A percentile compares a stretch with the other conserved stretches of the same genome.
Evolutionary conservation across 768 basidiomycete genomes (phyloP).

Genomic region (Tubosaeta sp.): DNA sequence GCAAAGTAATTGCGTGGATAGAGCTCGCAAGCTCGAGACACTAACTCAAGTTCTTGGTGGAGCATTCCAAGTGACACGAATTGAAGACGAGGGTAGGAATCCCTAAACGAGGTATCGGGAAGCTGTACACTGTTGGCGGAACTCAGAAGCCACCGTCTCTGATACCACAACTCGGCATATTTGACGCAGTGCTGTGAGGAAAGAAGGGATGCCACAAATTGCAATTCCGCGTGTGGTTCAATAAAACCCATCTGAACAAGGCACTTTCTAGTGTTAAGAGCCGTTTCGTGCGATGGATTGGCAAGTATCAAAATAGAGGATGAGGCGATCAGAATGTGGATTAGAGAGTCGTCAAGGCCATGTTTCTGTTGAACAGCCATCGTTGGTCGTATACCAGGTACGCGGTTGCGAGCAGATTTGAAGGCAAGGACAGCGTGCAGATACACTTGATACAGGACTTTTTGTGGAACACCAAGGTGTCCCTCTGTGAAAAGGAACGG

Average conservation of each 20-base stretch:
- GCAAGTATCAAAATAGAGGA: slow-evolving; percentile 53
- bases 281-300: slow-evolving; percentile 69
- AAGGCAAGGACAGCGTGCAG: slow-evolving; percentile 39
- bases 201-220: slow-evolving; percentile 42
- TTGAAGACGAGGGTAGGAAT: slow-evolving; percentile 1
- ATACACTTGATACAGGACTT: slow-evolving; percentile 51
- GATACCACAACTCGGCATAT: slow-evolving; percentile 65
- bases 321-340: slow-evolving; percentile 27
- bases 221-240: slow-evolving; percentile 44
- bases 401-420: slow-evolving; percentile 19
- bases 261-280: slow-evolving; percentile 56
- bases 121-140: slow-evolving; percentile 26
- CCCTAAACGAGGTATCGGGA: not conserved
- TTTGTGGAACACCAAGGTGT: slow-evolving; percentile 64
- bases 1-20: slow-evolving; percentile 76
- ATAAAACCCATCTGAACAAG: slow-evolving; percentile 40
- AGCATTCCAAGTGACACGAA: slow-evolving; percentile 34
- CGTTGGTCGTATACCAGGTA: not conserved
- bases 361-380: not conserved
- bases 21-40: slow-evolving; percentile 48
- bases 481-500: slow-evolving; percentile 57
- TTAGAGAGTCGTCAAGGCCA: slow-evolving; percentile 3
- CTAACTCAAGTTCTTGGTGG: slow-evolving; percentile 45
- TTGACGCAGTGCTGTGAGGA: slow-evolving; percentile 55
- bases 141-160: slow-evolving; percentile 61